A percentile compares a stretch with the other conserved stretches of the same genome.
Evolutionary conservation across 2,329 filamentous ascomycete species (phyloP).

Genomic region (Talaromyces sp.): DNA sequence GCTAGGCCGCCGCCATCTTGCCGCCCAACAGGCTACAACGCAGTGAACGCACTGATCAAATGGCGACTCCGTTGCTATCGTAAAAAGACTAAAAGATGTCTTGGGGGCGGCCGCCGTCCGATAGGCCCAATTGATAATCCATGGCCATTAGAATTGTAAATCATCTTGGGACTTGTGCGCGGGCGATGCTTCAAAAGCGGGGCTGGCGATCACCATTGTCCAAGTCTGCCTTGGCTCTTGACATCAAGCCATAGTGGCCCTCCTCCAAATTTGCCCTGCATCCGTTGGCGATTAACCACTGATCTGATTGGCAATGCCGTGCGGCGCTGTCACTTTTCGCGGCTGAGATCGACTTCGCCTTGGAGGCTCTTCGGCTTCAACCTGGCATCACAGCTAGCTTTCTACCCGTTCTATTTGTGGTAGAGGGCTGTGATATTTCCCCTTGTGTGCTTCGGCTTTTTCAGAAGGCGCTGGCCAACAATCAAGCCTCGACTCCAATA

Average conservation of each 20-base stretch:
- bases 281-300: constrained; percentile 7
- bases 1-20: neutral
- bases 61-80: neutral
- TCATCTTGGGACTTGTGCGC: neutral
- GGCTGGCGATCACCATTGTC: neutral
- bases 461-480: neutral
- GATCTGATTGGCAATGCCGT: constrained; percentile 5
- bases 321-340: constrained; percentile 3
- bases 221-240: neutral
- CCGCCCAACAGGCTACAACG: constrained; percentile 6
- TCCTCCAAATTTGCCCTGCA: neutral
- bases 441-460: neutral
- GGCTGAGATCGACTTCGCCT: constrained; percentile 8
- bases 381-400: neutral
- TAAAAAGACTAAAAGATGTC: constrained; percentile 1
- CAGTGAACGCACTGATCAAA: neutral
- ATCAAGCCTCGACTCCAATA: neutral
- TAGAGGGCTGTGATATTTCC: neutral
- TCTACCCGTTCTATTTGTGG: neutral
- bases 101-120: neutral
- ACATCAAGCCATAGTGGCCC: neutral
- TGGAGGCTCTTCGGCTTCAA: neutral
- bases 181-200: neutral
- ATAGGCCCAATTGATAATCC: neutral
- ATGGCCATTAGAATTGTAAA: neutral